These are phyloP conservation scores for Scheffersomyces illinoinensis DNA, from an alignment of 1,139 yeast species.

Conservation along the genomic window DNA sequence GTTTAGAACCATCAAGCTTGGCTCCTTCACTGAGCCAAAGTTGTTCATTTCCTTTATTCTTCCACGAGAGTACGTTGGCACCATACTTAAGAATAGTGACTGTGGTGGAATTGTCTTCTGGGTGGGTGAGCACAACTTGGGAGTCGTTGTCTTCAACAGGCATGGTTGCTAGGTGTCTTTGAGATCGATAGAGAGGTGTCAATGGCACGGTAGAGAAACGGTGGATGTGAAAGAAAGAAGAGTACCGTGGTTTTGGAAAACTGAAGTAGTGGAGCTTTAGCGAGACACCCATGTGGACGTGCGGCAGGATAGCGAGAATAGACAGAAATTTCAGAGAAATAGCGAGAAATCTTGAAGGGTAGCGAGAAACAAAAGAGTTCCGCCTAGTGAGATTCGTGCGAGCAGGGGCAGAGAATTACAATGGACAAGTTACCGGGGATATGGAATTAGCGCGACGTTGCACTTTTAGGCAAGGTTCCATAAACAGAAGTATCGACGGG, in stretches of 20 bases:
- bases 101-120: constrained; percentile 50
- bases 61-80: constrained; percentile 88
- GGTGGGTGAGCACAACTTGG: constrained; percentile 61
- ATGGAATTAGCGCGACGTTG: not conserved
- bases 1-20: constrained; percentile 82
- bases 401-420: not conserved
- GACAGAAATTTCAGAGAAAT: not conserved
- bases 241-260: not conserved
- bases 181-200: not conserved
- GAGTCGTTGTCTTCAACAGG: constrained; percentile 65
- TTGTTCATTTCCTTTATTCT: constrained; percentile 64
- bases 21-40: constrained; percentile 68
- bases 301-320: not conserved
- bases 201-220: not conserved
- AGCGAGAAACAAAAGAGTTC: not conserved
- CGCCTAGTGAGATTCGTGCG: not conserved
- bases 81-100: constrained; percentile 80
- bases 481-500: not conserved
- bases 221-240: not conserved
- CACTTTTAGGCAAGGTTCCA: too few species aligned
- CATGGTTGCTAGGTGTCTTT: constrained; percentile 28
- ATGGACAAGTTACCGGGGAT: not conserved
- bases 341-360: not conserved
- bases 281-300: not conserved
- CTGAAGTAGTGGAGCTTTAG: not conserved